phyloP scores from a whole-genome alignment of 108 stramenopile species.

The Parietichytrium sp. region DNA sequence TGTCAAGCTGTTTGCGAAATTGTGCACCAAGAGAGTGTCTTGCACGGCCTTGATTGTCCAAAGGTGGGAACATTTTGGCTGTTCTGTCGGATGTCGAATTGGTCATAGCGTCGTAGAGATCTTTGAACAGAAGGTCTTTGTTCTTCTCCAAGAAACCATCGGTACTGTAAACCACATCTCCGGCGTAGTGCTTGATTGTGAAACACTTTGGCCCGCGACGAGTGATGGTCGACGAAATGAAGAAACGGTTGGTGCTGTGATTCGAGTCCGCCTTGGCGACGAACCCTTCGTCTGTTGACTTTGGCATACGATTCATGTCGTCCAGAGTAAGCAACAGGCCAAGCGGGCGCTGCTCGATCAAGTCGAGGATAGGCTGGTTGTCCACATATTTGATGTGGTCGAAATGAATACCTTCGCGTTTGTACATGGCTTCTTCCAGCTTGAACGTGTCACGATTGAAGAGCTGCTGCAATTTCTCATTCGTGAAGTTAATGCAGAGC shows the following conservation, averaged over 20 bases:
- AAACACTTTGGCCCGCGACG: constrained; percentile 46
- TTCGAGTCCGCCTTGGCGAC: constrained; percentile 11
- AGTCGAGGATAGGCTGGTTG: constrained; percentile 52
- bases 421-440: constrained; percentile 65
- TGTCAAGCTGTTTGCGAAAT: constrained; percentile 58
- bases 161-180: constrained; percentile 78
- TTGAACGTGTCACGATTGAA: constrained; percentile 86
- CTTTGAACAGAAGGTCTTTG: constrained; percentile 81
- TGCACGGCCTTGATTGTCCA: neutral
- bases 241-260: neutral
- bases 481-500: constrained; percentile 59
- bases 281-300: neutral
- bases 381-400: constrained; percentile 44
- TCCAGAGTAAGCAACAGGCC: constrained; percentile 75
- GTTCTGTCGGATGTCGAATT: neutral
- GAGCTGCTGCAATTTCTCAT: constrained; percentile 68
- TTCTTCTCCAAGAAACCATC: constrained; percentile 84
- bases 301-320: constrained; percentile 38
- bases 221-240: neutral
- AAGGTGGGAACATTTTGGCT: constrained; percentile 36
- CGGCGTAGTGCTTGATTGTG: constrained; percentile 78
- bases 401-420: constrained; percentile 46
- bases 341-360: constrained; percentile 53
- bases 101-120: constrained; percentile 57
- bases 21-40: constrained; percentile 54